Conservation (phyloP, 164 flowering plant genomes). For the Cinnamomum chago region DNA sequence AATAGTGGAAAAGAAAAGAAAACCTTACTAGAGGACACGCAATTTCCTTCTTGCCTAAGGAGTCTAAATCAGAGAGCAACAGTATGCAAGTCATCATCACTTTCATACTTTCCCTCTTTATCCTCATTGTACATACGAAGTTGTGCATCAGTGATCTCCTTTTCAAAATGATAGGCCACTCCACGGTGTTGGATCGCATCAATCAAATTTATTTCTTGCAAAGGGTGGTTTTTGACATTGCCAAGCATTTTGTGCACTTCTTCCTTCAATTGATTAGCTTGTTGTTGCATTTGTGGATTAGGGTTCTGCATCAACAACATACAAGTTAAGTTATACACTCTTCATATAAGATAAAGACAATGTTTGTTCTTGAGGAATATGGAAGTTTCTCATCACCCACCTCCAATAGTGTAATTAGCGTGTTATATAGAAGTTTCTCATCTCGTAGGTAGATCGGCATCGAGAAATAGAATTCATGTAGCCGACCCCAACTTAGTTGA, state of each 20-base stretch:
- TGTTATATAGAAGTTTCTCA: too few relatives aligned
- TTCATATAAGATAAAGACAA: too few relatives aligned
- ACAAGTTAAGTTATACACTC: too few relatives aligned
- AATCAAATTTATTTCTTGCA: slow-evolving; percentile 8
- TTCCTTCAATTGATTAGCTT: too few relatives aligned
- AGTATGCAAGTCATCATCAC: slow-evolving; percentile 5
- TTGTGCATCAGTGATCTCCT: slow-evolving; percentile 23
- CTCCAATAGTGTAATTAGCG: too few relatives aligned
- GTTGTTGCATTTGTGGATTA: too few relatives aligned
- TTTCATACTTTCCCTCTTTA: background rate
- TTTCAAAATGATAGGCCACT: slow-evolving; percentile 25
- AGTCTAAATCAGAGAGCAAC: slow-evolving; percentile 24
- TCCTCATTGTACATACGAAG: background rate
- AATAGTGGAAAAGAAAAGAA: background rate
- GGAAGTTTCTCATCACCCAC: too few relatives aligned
- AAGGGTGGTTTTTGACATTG: background rate
- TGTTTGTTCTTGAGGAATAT: too few relatives aligned
- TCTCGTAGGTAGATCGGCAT: too few relatives aligned
- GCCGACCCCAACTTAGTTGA: too few relatives aligned
- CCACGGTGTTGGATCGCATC: slow-evolving; percentile 31
- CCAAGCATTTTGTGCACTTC: background rate
- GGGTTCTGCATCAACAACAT: too few relatives aligned
- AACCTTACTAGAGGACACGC: slow-evolving; percentile 8
- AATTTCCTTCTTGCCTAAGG: slow-evolving; percentile 16
- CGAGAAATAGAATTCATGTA: too few relatives aligned